Evolutionary conservation across 768 basidiomycete genomes (phyloP).

Genomic region (Suillus sp.): DNA sequence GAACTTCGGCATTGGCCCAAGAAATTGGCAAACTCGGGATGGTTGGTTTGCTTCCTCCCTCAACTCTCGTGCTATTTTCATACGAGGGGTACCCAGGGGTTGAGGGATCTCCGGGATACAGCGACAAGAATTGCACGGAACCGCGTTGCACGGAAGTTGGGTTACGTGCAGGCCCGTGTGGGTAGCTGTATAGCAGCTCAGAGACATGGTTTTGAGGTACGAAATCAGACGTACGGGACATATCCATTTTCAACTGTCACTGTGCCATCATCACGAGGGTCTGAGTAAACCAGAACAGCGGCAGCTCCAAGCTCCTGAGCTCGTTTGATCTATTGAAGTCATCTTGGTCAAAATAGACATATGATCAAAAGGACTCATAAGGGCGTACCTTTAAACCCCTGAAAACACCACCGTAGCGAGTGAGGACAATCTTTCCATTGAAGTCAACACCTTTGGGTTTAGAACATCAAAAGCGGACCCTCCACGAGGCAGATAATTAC

Average conservation of each 20-base stretch:
- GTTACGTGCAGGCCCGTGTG: slow-evolving; percentile 68
- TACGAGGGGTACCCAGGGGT: slow-evolving; percentile 65
- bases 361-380: background rate
- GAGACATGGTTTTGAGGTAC: background rate
- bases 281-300: slow-evolving; percentile 63
- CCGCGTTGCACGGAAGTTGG: slow-evolving; percentile 66
- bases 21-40: slow-evolving; percentile 71
- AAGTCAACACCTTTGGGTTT: slow-evolving; percentile 52
- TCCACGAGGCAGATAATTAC: background rate
- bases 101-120: slow-evolving; percentile 51
- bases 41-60: slow-evolving; percentile 48
- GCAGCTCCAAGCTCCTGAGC: slow-evolving; percentile 67
- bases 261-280: slow-evolving; percentile 64
- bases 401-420: slow-evolving; percentile 62
- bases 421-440: slow-evolving; percentile 58
- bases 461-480: background rate
- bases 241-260: slow-evolving; percentile 63
- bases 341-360: slow-evolving; percentile 12
- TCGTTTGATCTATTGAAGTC: slow-evolving; percentile 47
- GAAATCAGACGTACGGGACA: slow-evolving; percentile 34
- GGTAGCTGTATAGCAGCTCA: slow-evolving; percentile 43
- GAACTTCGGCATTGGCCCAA: slow-evolving; percentile 61
- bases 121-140: slow-evolving; percentile 62
- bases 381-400: slow-evolving; percentile 62
- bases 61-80: slow-evolving; percentile 57